Conservation (phyloP, 768 basidiomycete genomes). For the Boletus tomentosulus region DNA sequence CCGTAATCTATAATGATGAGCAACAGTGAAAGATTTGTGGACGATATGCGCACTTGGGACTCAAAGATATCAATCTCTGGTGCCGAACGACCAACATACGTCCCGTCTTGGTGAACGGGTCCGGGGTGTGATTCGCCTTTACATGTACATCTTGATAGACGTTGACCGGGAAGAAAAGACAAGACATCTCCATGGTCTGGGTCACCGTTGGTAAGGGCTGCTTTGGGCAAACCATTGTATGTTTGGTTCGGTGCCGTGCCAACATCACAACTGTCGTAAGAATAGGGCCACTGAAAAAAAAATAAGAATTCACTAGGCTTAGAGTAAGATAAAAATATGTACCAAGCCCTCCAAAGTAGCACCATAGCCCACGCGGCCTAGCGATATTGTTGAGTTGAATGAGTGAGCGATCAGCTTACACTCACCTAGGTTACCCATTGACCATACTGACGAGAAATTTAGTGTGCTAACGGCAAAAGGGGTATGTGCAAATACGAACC, state of each 20-base stretch:
- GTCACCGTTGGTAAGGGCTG: conserved; percentile 63
- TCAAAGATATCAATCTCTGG: conserved; percentile 93
- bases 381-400: not conserved
- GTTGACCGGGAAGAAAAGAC: conserved; percentile 86
- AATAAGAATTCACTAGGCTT: conserved; percentile 2
- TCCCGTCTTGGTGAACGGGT: conserved; percentile 69
- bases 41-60: conserved; percentile 50
- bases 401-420: not conserved
- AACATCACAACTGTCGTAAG: conserved; percentile 85
- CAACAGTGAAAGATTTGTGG: not conserved
- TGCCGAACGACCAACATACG: conserved; percentile 75
- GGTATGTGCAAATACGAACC: conserved; percentile 13
- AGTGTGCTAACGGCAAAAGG: conserved; percentile 5
- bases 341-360: conserved; percentile 82
- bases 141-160: conserved; percentile 87
- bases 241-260: conserved; percentile 90
- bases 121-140: conserved; percentile 83
- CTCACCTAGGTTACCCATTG: conserved; percentile 73
- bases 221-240: conserved; percentile 54
- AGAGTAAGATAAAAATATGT: conserved; percentile 17
- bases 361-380: conserved; percentile 83
- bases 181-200: conserved; percentile 46
- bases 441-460: conserved; percentile 45
- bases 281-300: conserved; percentile 66
- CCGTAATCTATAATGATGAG: conserved; percentile 32